phyloP scores from a whole-genome alignment of 768 basidiomycete species.

The Boletus subparvulus region DNA sequence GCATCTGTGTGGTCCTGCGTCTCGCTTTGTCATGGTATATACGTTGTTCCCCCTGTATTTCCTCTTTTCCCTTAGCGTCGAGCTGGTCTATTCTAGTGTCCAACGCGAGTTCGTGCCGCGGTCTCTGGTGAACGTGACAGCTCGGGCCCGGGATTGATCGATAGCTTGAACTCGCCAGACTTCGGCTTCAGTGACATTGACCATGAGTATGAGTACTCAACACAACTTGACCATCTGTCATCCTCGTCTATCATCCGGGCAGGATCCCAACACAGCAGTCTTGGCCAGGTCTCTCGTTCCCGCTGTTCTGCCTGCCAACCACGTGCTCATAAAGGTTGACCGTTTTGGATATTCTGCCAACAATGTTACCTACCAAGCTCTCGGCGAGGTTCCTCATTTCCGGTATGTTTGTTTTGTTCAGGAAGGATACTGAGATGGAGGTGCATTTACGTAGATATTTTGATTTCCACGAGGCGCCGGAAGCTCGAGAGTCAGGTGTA shows the following conservation, averaged over 20 bases:
- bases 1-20: too few species aligned
- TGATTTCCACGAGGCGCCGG: conserved; percentile 59
- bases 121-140: too few species aligned
- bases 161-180: too few species aligned
- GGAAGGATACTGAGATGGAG: neutral
- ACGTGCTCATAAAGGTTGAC: conserved; percentile 57
- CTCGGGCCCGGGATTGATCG: too few species aligned
- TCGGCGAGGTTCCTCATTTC: conserved; percentile 44
- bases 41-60: too few species aligned
- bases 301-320: conserved; percentile 36
- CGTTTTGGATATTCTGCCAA: conserved; percentile 73
- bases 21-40: too few species aligned
- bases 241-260: conserved; percentile 38
- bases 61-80: too few species aligned
- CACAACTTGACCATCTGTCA: conserved; percentile 40
- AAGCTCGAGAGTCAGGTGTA: conserved; percentile 28
- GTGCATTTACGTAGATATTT: conserved; percentile 54
- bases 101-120: too few species aligned
- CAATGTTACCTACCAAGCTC: conserved; percentile 67
- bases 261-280: conserved; percentile 28
- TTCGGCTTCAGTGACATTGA: neutral
- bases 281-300: conserved; percentile 27
- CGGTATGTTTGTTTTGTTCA: conserved; percentile 23
- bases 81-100: too few species aligned
- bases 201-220: conserved; percentile 6